Conservation (phyloP, 1,284 basidiomycete species). For the Apiotrichum siamense region DNA sequence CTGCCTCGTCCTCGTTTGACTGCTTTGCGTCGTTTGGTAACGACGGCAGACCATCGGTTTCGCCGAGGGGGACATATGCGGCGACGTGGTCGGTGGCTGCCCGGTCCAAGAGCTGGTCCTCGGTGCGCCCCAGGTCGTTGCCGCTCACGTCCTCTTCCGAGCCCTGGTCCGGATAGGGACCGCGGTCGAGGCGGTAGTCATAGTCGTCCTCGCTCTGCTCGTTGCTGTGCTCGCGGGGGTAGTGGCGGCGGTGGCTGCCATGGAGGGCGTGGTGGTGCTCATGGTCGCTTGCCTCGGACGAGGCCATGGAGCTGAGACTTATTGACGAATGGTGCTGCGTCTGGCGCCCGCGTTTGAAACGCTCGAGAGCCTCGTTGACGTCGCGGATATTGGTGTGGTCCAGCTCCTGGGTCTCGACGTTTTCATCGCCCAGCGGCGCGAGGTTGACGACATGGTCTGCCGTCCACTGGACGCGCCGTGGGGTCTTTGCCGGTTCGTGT, state of each 20-base stretch:
- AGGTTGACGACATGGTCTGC: constrained; percentile 38
- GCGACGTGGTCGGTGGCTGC: constrained; percentile 29
- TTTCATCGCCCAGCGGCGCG: constrained; percentile 29
- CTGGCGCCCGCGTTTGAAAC: constrained; percentile 16
- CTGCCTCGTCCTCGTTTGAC: constrained; percentile 34
- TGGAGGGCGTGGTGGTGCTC: not conserved
- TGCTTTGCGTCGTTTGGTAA: constrained; percentile 23
- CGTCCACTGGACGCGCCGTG: constrained; percentile 44
- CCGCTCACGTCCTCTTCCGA: constrained; percentile 9
- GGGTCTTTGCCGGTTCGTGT: constrained; percentile 21
- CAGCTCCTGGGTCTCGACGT: constrained; percentile 12
- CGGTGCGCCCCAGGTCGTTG: not conserved
- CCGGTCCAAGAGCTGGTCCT: constrained; percentile 19
- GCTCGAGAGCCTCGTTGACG: constrained; percentile 38
- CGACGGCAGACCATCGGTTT: constrained; percentile 48
- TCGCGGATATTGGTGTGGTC: constrained; percentile 34
- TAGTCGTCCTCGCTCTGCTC: constrained; percentile 36
- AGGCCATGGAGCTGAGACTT: not conserved
- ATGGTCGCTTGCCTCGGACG: not conserved
- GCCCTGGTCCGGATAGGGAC: constrained; percentile 17
- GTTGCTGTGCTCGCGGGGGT: not conserved
- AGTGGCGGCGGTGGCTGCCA: not conserved
- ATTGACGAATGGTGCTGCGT: not conserved
- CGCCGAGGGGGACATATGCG: constrained; percentile 46
- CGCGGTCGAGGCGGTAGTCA: constrained; percentile 44